Base-by-base conservation (phyloP, 306 rosid genomes). In the Dalbergia cochinchinensis region DNA sequence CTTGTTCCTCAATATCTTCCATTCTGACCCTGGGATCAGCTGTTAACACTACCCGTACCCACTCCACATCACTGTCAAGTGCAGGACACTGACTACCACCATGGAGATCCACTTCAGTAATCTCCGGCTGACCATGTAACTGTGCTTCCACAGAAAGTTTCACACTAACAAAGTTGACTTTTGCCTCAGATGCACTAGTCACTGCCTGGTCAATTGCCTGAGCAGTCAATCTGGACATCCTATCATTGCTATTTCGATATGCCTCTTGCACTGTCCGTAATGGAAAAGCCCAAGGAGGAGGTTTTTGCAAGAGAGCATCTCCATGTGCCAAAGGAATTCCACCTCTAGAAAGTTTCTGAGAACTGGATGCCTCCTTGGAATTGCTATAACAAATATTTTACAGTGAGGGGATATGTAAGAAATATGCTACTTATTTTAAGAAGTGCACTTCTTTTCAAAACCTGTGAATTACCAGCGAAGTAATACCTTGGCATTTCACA, bases 221-320 rank as follows among this genome's bases (percentile, higher is more conserved):
- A 73, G 97, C 99, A 80, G 98, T 93, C 16, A 97, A 96, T 71
- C 92, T 91, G 68, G 99, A 96, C 98, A 96, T 96, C 83, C 99
- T 88, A 73, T 96, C 99, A 77, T 90, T 87, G 87, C 99, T 96
- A 89, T 96, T 96, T 16, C 99, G 98, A 71, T 96, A 96, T 10
- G 65, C 98, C 88, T 96, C 99, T 84, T 96, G 99, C 69, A 94
- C 85, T 84, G 98, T 91, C 94, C 90, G 85, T 79, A 96, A 88
- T 74, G 99, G 98, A 89, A 90, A 96, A 37, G 99, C 99, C 99
- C 99, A 96, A 39, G 99, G 91, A 79, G 99, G 99, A 75, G 97
- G 99, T 83, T 92, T 93, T 22, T 82, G 94, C 88, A 95, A 83
- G 61, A 90, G 74, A 61, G 97, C 99, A 74, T 95, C 98, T 80